Evolutionary conservation across 139 green algal species (phyloP), one percentile per base, ranked within the genome.

Genomic region (Volvox africanus): DNA sequence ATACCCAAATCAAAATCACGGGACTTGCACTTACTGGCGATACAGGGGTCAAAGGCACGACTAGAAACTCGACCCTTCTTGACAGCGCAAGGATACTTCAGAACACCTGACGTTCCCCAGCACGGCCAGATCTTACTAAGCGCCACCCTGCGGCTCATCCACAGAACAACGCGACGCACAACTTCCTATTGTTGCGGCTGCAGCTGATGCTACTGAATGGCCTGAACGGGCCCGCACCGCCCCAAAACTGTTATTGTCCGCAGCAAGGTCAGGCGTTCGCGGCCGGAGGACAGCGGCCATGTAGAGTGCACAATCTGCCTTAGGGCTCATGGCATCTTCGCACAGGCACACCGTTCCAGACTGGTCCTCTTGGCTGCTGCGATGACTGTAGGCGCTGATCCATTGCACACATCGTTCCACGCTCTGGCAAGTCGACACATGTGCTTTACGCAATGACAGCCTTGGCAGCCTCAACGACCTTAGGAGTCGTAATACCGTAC

Each of bases 401-500:
- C 44, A 55, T 55, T 55, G 5, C 44, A 55, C 44, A 55, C 44
- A 14, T 55, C 9, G 44, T 55, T 55, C 44, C 44, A 55, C 44
- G 9, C 44, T 55, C 44, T 55, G 44, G 44, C 44, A 14, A 55
- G 44, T 55, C 44, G 44, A 9, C n/a, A n/a, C n/a, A n/a, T n/a
- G n/a, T n/a, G 44, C 21, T 79, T 79, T 79, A 79, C 71, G 71
- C 80, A 44, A 86, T 71, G 50, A 73, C 26, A 18, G 26, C 89
- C 95, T 99, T 99, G 93, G 95, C 96, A 0, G 96, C 96, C 21
- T 93, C 94, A 2, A 98, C 93, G 6, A 99, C 92, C 6, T 93
- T 93, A 21, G 97, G 96, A 33, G 87, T 80, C 61, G 96, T 99
- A 94, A 99, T 98, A 92, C 98, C 98, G 92, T 96, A 99, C 97